Base-by-base conservation (phyloP, 768 basidiomycete genomes). In the Lactifluus volemus region DNA sequence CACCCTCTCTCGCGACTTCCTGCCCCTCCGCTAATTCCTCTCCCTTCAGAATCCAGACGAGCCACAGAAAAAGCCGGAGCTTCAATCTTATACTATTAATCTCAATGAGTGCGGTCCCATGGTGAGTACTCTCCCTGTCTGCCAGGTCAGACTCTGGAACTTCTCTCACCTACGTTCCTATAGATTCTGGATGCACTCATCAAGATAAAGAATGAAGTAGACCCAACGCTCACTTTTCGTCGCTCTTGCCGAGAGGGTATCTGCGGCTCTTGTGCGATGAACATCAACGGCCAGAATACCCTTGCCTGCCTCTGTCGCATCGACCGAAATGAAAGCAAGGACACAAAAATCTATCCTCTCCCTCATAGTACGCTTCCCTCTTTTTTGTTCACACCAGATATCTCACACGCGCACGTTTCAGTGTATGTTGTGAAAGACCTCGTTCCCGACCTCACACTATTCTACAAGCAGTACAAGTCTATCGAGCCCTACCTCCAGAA, bases 391-490 rank as follows among this genome's bases (percentile, higher is more conserved):
- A 3, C 39, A 49, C 15, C 2, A 30, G 25, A 17, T 5, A 30
- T 38, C 4, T 36, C 42, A 36, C 6, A 51, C 38, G 11, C 9
- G 54, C 38, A 15, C 17, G 15, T 8, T 21, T 5, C 72, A 96
- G 95, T 97, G 95, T 97, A 96, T 76, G 82, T 98, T 70, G 93
- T 98, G 74, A 98, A 98, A 79, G 97, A 99, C 76, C 86, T 99
- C 69, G 95, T 99, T 2, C 92, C 90, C 19, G 88, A 92, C 77
- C 78, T 90, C 67, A 90, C 89, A 10, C 84, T 84, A 65, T 95
- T 95, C 83, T 95, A 94, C 85, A 98, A 98, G 74, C 97, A 99
- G 73, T 98, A 99, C 89, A 98, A 98, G 77, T 95, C 94, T 17
- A 96, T 99, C 74, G 86, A 99, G 73, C 96, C 96, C 5, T 98